Base-by-base conservation (phyloP, 441 rosid genomes). In the Isatis lusitanica region DNA sequence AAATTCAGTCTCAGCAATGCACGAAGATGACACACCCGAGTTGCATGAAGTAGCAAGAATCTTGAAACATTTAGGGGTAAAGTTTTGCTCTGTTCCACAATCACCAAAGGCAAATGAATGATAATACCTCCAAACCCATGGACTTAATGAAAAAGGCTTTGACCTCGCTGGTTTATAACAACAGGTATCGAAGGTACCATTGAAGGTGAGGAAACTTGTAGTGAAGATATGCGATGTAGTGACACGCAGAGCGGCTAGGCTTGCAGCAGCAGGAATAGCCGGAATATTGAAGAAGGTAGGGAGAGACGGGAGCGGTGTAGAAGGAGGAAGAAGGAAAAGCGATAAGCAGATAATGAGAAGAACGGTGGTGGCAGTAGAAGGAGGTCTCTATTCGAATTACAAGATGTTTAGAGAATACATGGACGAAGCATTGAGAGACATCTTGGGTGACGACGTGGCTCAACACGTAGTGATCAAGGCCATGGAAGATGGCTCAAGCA, bases 211-310 rank as follows among this genome's bases (percentile, higher is more conserved):
- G 73, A 92, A 85, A 85, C 85, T 94, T 18, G 83, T 89, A 11
- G 88, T 88, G 21, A 90, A 85, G 63, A 70, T 94, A 72, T 94
- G 99, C 28, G 94, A 92, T 4, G 84, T 86, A 51, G 96, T 94
- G 56, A 86, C 96, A 10, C 81, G 89, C 0, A 86, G 98, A 73
- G 99, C 98, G 15, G 98, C 97, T 33, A 83, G 98, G 59, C 79
- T 94, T 78, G 96, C 88, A 30, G 97, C 98, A 46, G 96, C 99
- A 31, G 99, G 97, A 6, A 85, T 92, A 0, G 90, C 83, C 11
- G 98, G 97, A 74, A 92, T 92, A 65, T 73, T 94, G 80, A 94
- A 90, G 83, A 92, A 94, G 84, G 86, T 90, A 1, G 93, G 99
- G 13, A 85, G 98, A 66, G 99, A 94, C 43, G 99, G 96, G 15